Conservation (phyloP, 176 grass and related monocot species). For the Carex scoparia region DNA sequence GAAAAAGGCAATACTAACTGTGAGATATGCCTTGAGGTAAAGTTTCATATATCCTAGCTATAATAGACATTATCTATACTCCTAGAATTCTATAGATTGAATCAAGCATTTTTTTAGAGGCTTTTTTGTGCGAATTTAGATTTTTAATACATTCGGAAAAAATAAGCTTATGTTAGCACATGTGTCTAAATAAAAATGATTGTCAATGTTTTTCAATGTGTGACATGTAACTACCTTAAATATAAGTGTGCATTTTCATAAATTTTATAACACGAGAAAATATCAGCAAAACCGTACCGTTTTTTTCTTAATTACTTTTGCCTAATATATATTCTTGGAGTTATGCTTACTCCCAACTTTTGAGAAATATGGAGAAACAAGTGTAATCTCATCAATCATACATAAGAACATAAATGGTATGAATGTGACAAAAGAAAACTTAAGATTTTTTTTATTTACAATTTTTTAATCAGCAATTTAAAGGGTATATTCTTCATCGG, state of each 20-base stretch:
- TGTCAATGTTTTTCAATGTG: neutral
- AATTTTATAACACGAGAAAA: neutral
- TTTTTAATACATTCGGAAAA: neutral
- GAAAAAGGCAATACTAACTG: conserved; percentile 78
- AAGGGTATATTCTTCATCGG: neutral
- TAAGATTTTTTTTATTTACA: neutral
- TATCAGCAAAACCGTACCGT: neutral
- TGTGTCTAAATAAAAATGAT: neutral
- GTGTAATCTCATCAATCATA: neutral
- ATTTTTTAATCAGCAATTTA: conserved; percentile 11
- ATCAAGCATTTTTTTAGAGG: neutral
- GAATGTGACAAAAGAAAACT: neutral
- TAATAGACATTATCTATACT: neutral
- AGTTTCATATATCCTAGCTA: neutral
- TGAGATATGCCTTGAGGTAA: conserved; percentile 89
- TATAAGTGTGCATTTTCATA: neutral
- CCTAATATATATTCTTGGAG: neutral
- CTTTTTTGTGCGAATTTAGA: neutral
- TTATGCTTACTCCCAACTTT: neutral
- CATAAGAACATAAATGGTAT: neutral
- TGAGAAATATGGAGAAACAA: neutral
- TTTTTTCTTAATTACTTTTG: neutral
- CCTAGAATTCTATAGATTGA: neutral
- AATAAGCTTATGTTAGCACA: neutral
- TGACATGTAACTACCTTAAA: neutral